Conservation (phyloP, 2,329 filamentous ascomycete genomes). For the Diaporthe sp. region DNA sequence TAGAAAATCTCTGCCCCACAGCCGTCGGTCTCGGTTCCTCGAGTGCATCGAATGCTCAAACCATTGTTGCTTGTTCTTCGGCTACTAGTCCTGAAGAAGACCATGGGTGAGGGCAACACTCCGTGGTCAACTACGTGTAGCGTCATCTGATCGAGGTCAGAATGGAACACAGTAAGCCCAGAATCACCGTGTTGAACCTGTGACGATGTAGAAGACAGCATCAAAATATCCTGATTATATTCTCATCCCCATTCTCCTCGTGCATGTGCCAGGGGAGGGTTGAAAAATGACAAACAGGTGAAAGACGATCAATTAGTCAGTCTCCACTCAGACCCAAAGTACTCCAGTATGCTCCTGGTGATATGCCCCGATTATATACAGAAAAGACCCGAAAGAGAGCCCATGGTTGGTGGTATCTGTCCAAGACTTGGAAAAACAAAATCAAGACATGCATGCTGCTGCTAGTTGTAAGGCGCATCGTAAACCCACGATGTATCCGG, state of each 20-base stretch:
- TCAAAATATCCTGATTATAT: neutral
- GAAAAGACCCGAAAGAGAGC: neutral
- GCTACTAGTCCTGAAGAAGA: neutral
- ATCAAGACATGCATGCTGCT: slow-evolving; percentile 3
- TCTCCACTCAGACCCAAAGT: neutral
- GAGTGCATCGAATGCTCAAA: too few species aligned
- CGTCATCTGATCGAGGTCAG: neutral
- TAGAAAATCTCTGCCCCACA: too few species aligned
- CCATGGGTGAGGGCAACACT: neutral
- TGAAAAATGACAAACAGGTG: neutral
- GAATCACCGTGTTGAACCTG: neutral
- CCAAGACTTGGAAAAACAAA: neutral
- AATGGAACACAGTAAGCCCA: neutral
- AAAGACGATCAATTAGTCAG: neutral
- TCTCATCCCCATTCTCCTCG: neutral
- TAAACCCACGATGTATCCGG: slow-evolving; percentile 1
- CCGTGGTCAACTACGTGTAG: too few species aligned
- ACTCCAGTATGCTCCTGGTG: slow-evolving; percentile 17
- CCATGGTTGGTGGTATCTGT: slow-evolving; percentile 17
- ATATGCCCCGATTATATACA: slow-evolving; percentile 18
- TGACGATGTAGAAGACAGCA: neutral
- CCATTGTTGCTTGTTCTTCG: neutral
- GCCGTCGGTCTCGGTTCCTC: neutral
- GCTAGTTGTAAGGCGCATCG: slow-evolving; percentile 2
- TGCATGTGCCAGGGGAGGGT: neutral